These are phyloP conservation scores for Calonectria pauciramosa DNA, from an alignment of 2,329 filamentous ascomycete species.

Conservation along the genomic window DNA sequence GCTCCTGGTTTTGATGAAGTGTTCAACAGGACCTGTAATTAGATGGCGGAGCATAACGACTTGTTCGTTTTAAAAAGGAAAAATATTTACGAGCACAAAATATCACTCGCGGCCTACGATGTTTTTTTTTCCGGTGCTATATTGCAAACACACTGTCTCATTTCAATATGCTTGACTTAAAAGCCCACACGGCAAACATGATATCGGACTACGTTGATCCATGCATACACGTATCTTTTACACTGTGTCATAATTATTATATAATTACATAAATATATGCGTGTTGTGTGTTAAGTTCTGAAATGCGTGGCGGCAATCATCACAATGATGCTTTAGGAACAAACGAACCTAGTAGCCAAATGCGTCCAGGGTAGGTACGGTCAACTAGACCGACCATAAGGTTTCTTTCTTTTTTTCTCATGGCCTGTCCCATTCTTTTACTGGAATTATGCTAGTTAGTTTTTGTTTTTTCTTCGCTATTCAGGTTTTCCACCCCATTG, in stretches of 20 bases:
- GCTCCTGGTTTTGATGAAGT: slow-evolving; percentile 3
- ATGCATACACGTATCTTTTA: no score
- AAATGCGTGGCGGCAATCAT: background rate
- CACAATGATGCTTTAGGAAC: background rate
- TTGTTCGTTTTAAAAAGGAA: background rate
- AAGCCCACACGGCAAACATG: no score
- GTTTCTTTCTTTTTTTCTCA: background rate
- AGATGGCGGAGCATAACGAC: background rate
- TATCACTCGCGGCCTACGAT: no score
- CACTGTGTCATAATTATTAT: no score
- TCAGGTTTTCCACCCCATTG: no score
- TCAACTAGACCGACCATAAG: no score
- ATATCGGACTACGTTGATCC: no score
- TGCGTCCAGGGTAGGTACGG: background rate
- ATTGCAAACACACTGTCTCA: no score
- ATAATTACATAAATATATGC: no score
- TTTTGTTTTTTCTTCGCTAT: background rate
- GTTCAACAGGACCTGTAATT: background rate
- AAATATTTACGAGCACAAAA: background rate
- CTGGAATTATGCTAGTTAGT: background rate
- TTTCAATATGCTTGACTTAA: no score
- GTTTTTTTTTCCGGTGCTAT: no score
- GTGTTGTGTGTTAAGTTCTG: no score
- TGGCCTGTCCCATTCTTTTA: background rate
- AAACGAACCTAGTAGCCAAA: background rate